Evolutionary conservation across 169 alveolate species (phyloP).

Genomic region (Cryptosporidium sp.): DNA sequence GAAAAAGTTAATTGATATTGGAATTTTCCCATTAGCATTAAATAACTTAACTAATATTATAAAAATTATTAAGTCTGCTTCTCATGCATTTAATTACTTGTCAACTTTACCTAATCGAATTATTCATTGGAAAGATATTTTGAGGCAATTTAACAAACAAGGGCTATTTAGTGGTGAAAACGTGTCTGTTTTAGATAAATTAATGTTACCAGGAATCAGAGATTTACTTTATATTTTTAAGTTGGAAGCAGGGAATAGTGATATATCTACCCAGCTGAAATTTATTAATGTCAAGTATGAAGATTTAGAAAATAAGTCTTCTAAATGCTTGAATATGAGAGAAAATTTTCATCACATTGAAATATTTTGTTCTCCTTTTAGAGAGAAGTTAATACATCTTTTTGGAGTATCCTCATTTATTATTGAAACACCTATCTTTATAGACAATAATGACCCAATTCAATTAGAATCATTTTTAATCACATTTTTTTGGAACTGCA

Average conservation of each 20-base stretch:
- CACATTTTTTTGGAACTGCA: conserved; percentile 57
- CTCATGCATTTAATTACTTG: conserved; percentile 36
- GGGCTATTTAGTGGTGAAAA: neutral
- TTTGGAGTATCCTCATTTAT: conserved; percentile 21
- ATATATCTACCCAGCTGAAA: neutral
- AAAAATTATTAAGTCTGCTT: conserved; percentile 17
- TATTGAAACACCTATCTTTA: neutral
- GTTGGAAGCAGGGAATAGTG: neutral
- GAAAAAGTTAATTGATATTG: neutral
- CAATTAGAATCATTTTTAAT: conserved; percentile 9
- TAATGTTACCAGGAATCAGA: conserved; percentile 22
- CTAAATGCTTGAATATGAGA: neutral
- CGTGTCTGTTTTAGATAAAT: neutral
- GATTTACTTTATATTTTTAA: conserved; percentile 23
- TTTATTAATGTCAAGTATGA: conserved; percentile 15
- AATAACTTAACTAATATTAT: neutral
- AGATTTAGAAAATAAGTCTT: neutral
- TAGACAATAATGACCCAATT: neutral
- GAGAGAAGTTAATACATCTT: conserved; percentile 38
- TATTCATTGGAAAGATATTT: conserved; percentile 14
- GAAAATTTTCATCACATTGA: conserved; percentile 4
- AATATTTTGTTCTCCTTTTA: conserved; percentile 21
- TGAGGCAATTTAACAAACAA: neutral
- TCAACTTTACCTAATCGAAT: conserved; percentile 14
- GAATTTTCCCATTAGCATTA: neutral